Conservation (phyloP, 495 filamentous ascomycete species). For the Mytilinidion resinicola region DNA sequence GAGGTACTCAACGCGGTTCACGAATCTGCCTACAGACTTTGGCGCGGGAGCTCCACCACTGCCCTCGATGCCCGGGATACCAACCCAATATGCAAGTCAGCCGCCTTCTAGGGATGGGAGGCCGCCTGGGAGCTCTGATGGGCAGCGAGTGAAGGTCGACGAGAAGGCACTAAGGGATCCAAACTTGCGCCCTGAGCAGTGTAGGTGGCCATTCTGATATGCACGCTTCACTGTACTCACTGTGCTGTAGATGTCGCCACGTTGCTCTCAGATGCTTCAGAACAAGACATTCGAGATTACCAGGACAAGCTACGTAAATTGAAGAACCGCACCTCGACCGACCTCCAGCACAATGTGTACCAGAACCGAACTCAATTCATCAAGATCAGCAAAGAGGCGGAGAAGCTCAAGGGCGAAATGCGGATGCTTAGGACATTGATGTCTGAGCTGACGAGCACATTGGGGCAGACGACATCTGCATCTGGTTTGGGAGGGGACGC, state of each 20-base stretch:
- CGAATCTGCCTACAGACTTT: conserved; percentile 62
- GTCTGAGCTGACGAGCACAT: conserved; percentile 70
- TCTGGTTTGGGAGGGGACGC: conserved; percentile 26
- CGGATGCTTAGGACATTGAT: conserved; percentile 78
- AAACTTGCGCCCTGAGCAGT: conserved; percentile 59
- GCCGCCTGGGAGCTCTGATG: conserved; percentile 39
- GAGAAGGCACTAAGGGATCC: conserved; percentile 72
- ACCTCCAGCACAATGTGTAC: conserved; percentile 93
- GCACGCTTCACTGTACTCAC: neutral
- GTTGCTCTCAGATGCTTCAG: conserved; percentile 84
- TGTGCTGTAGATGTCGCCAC: conserved; percentile 59
- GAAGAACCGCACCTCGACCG: conserved; percentile 74
- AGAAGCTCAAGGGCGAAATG: conserved; percentile 97
- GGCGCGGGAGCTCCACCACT: conserved; percentile 59
- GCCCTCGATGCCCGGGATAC: conserved; percentile 53
- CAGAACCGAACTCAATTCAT: conserved; percentile 98
- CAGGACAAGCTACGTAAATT: conserved; percentile 68
- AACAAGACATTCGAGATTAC: conserved; percentile 83
- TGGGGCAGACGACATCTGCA: conserved; percentile 60
- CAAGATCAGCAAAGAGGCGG: conserved; percentile 97
- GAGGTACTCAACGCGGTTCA: conserved; percentile 87
- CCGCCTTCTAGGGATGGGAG: conserved; percentile 35
- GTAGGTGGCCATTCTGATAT: conserved; percentile 21
- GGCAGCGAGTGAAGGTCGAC: conserved; percentile 51
- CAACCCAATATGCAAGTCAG: conserved; percentile 41